Evolutionary conservation across 179 eudicot species (phyloP), one percentile per base, ranked within the genome.

Genomic region (Silene noctiflora): DNA sequence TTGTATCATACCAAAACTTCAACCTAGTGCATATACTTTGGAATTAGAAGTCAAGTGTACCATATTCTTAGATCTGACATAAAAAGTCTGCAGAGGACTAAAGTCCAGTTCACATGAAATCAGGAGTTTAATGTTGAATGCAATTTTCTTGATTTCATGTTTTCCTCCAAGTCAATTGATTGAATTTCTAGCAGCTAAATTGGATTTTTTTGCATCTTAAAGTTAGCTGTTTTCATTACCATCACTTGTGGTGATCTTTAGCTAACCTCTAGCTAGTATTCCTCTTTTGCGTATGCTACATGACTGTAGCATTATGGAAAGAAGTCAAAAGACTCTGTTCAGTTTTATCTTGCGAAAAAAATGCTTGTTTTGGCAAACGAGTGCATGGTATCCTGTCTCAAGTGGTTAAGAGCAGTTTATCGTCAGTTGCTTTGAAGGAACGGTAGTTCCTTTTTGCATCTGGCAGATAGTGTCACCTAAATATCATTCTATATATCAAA

Each of bases 51-150:
- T 39, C 39, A 22, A 22, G 39, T 21, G 53, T 21, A 3, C 39
- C 72, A 16, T 53, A 25, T 13, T 69, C 73, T 46, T 48, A 69
- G 73, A n/a, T 48, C 31, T 22, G 39, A 46, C 73, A 20, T 44
- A 42, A 4, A 24, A 68, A 19, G 7, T 68, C 17, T 21, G 8
- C 3, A 42, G 29, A 10, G 29, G 59, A 53, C 59, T 53, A 16
- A 53, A 14, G 4, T 53, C 19, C 59, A 0, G 48, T n/a, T 11
- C 48, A n/a, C 2, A n/a, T 67, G 53, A 42, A 27, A 44, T 39
- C 27, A 68, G 29, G 55, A 20, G 72, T 42, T 68, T 39, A 21
- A 42, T 3, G 7, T 20, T 68, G 44, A 39, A 21, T 68, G 48
- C 72, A 39, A 29, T 29, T 29, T 65, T 65, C 20, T 27, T 65